Evolutionary conservation across 176 grass and related monocot genomes (phyloP).

Genomic region (Dactylis glomerata): DNA sequence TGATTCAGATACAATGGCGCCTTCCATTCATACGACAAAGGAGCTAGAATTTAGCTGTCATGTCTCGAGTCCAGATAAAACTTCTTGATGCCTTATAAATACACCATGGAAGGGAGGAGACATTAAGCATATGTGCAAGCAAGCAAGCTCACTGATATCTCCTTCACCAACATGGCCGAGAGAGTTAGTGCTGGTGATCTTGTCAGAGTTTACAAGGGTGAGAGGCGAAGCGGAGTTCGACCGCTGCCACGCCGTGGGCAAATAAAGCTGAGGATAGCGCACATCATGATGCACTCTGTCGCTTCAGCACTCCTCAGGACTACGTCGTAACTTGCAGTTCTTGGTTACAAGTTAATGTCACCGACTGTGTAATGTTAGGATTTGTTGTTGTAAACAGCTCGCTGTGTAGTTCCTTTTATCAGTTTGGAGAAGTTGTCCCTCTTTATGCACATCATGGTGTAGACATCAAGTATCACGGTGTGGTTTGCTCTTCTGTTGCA

Average conservation of each 20-base stretch:
- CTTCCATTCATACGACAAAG: neutral
- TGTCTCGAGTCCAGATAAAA: slow-evolving; percentile 32
- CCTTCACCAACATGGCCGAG: slow-evolving; percentile 41
- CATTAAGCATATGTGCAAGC: slow-evolving; percentile 21
- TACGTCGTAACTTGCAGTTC: slow-evolving; percentile 24
- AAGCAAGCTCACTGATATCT: slow-evolving; percentile 1
- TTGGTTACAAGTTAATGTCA: slow-evolving; percentile 39
- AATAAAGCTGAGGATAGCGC: slow-evolving; percentile 50
- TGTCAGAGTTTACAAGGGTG: slow-evolving; percentile 26
- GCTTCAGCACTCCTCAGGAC: slow-evolving; percentile 32
- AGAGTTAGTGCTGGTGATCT: neutral
- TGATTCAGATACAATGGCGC: neutral
- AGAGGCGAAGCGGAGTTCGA: slow-evolving; percentile 16
- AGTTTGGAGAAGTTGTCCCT: slow-evolving; percentile 30
- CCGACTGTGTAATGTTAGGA: slow-evolving; percentile 11
- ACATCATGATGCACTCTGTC: slow-evolving; percentile 33
- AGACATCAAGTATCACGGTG: slow-evolving; percentile 15
- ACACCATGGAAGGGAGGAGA: neutral
- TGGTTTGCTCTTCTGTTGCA: neutral
- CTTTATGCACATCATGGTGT: slow-evolving; percentile 19
- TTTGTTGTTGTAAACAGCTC: neutral
- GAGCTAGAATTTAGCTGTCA: slow-evolving; percentile 34
- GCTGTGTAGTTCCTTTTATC: slow-evolving; percentile 4
- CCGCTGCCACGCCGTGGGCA: slow-evolving; percentile 39
- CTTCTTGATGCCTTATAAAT: slow-evolving; percentile 39